A percentile compares a stretch with the other conserved stretches of the same genome.
These are phyloP conservation scores for Filobasidium floriforme DNA, from an alignment of 768 basidiomycete species.

Conservation along the genomic window DNA sequence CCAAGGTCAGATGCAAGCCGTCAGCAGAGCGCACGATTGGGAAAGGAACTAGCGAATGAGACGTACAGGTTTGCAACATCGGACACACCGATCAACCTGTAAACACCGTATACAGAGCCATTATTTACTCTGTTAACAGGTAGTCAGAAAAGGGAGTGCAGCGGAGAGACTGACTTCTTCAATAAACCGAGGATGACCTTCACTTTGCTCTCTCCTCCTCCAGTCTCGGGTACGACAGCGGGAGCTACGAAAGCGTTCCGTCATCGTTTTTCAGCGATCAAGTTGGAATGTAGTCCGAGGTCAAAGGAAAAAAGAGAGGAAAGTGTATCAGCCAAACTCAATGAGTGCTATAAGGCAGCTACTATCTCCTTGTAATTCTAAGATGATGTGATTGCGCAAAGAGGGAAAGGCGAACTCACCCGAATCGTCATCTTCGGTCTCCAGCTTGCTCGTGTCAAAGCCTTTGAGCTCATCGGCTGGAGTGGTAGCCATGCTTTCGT, in stretches of 20 bases:
- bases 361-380: no score
- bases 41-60: constrained; percentile 7
- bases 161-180: constrained; percentile 57
- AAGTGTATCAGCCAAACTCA: no score
- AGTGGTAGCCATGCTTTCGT: not conserved
- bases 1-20: not conserved
- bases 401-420: not conserved
- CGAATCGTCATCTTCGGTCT: constrained; percentile 33
- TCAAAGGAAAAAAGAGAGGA: no score
- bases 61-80: constrained; percentile 86
- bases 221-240: constrained; percentile 39
- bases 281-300: no score
- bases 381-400: not conserved
- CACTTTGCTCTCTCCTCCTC: constrained; percentile 66
- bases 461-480: not conserved
- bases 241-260: constrained; percentile 29
- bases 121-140: not conserved
- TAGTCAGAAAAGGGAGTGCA: not conserved
- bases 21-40: not conserved
- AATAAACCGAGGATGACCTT: constrained; percentile 88
- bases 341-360: not conserved
- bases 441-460: constrained; percentile 23
- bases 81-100: constrained; percentile 65
- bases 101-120: no score
- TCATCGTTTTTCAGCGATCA: no score